Evolutionary conservation across 108 stramenopile genomes (phyloP).

Genomic region (Cyclotella atomus): DNA sequence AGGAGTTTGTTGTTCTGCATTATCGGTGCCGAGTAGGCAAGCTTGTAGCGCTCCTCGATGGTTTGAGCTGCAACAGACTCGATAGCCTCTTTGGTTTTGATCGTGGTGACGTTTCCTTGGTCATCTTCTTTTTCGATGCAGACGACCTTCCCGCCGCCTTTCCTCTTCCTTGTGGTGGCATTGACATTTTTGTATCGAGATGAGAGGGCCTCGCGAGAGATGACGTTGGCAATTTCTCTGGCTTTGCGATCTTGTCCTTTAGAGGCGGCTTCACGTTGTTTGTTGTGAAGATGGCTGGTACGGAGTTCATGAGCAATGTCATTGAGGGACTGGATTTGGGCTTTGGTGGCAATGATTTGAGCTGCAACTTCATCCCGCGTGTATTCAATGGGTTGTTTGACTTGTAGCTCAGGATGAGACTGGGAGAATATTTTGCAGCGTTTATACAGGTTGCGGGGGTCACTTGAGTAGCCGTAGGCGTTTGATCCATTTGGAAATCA

Average conservation of each 20-base stretch:
- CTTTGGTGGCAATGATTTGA: background rate
- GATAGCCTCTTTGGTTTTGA: too few species aligned
- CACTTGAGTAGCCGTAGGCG: background rate
- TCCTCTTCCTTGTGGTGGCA: background rate
- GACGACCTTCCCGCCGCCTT: too few species aligned
- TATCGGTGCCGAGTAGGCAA: too few species aligned
- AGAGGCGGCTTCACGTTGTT: background rate
- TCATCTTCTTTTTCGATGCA: too few species aligned
- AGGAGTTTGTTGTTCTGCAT: background rate
- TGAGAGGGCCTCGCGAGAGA: background rate
- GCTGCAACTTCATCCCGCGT: background rate
- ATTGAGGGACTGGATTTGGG: background rate
- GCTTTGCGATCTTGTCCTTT: background rate
- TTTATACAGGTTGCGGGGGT: background rate
- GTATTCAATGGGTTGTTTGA: background rate
- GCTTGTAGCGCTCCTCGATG: too few species aligned
- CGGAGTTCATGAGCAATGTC: background rate
- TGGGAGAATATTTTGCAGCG: background rate
- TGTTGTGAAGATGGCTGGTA: background rate
- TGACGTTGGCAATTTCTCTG: background rate
- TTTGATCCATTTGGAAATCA: background rate
- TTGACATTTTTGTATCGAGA: background rate
- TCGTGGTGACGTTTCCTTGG: too few species aligned
- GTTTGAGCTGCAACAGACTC: too few species aligned
- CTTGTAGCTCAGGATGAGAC: background rate